Percentiles rank a stretch among this genome's conserved stretches.
phyloP scores from a whole-genome alignment of 148 eudicot species.

The Silene uniflora region DNA sequence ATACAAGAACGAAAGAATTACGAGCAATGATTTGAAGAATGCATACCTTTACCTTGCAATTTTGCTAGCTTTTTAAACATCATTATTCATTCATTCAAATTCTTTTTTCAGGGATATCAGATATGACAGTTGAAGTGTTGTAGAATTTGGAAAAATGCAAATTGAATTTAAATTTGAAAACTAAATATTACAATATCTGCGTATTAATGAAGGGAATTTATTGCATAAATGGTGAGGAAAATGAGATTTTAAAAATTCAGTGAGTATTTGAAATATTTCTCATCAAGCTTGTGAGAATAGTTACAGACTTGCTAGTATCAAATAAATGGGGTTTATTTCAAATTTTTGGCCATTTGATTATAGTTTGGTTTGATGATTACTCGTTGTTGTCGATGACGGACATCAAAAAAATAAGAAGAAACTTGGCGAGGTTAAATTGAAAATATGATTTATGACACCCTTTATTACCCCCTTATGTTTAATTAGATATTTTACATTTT shows the following conservation, averaged over 20 bases:
- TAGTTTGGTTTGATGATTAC: too few relatives aligned
- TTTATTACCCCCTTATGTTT: too few relatives aligned
- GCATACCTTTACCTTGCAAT: constrained; percentile 21
- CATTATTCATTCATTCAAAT: constrained; percentile 21
- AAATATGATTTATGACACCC: too few relatives aligned
- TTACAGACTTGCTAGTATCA: too few relatives aligned
- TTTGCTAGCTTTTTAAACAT: constrained; percentile 23
- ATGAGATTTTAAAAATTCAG: not conserved
- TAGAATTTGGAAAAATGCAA: not conserved
- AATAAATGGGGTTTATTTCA: too few relatives aligned
- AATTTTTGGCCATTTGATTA: too few relatives aligned
- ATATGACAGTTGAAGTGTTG: not conserved
- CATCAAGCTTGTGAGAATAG: too few relatives aligned
- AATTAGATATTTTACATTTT: too few relatives aligned
- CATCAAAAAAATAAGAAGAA: too few relatives aligned
- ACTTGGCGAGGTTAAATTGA: too few relatives aligned
- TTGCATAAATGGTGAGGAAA: not conserved
- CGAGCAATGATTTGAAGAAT: not conserved
- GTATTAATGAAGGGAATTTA: constrained; percentile 2
- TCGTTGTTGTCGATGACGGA: too few relatives aligned
- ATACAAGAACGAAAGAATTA: too few relatives aligned
- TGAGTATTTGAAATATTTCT: not conserved
- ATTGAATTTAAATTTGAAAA: constrained; percentile 8
- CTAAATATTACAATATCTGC: not conserved
- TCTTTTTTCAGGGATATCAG: not conserved